Evolutionary conservation across 306 rosid species (phyloP), one percentile per base, ranked within the genome.

Genomic region (Luffa aegyptiaca): DNA sequence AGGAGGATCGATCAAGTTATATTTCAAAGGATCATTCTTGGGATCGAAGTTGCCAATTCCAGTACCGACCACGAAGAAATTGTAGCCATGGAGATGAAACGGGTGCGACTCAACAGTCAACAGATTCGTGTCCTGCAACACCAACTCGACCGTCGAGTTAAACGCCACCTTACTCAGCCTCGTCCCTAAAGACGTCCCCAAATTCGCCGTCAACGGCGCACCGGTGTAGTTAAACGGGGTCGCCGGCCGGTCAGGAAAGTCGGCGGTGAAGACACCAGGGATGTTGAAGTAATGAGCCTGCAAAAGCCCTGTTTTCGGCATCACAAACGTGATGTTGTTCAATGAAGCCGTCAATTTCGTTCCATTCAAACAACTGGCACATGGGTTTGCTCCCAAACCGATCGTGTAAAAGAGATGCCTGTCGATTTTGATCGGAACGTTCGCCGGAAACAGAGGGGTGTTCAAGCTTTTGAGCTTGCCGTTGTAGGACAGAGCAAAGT

Each of bases 281-380:
- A 72, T 76, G 61, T 84, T 76, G 59, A 84, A 84, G 79, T 84
- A 84, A 70, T 80, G 86, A 48, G 86, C 84, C 65, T 84, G 81
- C 70, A 84, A 48, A 26, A 84, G 79, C 10, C 86, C 84, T 14
- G 77, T 41, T 8, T 76, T 33, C 2, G 86, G 86, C 86, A 83
- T 83, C 57, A 83, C 81, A 13, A 84, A 80, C 46, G 79, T 79
- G 46, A 84, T 39, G 53, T 84, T 84, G 81, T 84, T 84, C 53
- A 80, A 51, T 4, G 86, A 80, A 69, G 86, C 84, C 2, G 82
- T 18, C n/a, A 80, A 46, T 1, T 57, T 49, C 6, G 84, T 84
- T 9, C 81, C 84, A 69, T 84, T 80, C 35, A 45, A 42, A 75
- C 86, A 84, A n/a, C 79, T 68, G 17, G 76, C 41, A 77, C 84